Evolutionary conservation across 352 stramenopile species (phyloP), one percentile per base, ranked within the genome.

Genomic region (Phytophthora sp.): DNA sequence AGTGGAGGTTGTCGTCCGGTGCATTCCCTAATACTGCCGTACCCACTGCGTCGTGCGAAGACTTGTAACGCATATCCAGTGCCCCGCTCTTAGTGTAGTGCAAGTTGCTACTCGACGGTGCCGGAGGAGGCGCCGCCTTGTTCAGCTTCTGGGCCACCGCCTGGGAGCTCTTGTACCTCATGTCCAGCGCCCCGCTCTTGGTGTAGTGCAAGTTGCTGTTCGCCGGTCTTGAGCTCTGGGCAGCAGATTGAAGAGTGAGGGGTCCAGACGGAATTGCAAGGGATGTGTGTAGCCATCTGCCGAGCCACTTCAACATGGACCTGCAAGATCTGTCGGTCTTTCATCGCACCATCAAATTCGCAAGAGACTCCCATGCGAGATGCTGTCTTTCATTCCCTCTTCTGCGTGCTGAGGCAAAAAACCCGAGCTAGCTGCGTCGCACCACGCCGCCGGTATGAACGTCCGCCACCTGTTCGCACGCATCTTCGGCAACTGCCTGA

Each of bases 1-100:
- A 55, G 49, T 71, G 62, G 11, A 65, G 41, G n/a, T n/a, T n/a
- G n/a, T n/a, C n/a, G n/a, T n/a, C n/a, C n/a, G n/a, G n/a, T n/a
- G n/a, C n/a, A n/a, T n/a, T n/a, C n/a, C n/a, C n/a, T n/a, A n/a
- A n/a, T n/a, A n/a, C n/a, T n/a, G n/a, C n/a, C n/a, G n/a, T n/a
- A n/a, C n/a, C n/a, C n/a, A n/a, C n/a, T n/a, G n/a, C n/a, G n/a
- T 71, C 53, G 6, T 11, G 53, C 11, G 66, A 72, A 0, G 57
- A 61, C 48, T 63, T 69, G 50, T 69, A 72, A 27, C 57, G 57
- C 64, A 72, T 72, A 31, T 72, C 65, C 2, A 72, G 52, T 2
- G 45, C 17, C 0, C 63, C 63, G 31, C n/a, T 56, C 51, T 72
- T 72, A 10, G 54, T 72, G 43, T 54, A 54, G 44, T 72, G 63